Base-by-base conservation (phyloP, 2,329 filamentous ascomycete species). In the Emericellopsis cladophorae region DNA sequence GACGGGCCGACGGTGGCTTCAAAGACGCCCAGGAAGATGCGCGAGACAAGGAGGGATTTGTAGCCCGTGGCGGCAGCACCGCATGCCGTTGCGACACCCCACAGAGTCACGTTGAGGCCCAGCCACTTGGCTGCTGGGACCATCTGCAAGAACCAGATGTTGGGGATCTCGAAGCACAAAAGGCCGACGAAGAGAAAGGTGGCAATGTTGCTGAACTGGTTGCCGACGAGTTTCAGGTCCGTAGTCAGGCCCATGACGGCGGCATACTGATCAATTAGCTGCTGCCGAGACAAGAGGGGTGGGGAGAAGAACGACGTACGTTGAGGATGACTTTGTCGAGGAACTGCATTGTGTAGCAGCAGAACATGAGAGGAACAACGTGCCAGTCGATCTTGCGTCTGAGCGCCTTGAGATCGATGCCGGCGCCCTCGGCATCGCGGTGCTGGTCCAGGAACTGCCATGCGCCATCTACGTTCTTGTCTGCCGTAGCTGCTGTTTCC, bases 321-420 rank as follows among this genome's bases (percentile, higher is more conserved):
- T 80, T 80, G 36, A 79, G 65, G 23, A 75, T 67, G 44, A 79
- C 71, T 57, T 81, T 81, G 60, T 80, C 76, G 36, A 79, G 60
- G 48, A 78, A 78, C 49, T 79, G 74, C 58, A 79, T 65, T n/a
- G 69, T 70, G 50, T 80, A 80, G 50, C 68, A 73, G 36, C 65
- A 56, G 45, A 79, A 78, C 71, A 79, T 76, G 40, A 79, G 61
- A 0, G 76, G 76, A 29, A 80, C 62, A 40, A 80, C 74, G 38
- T 63, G 68, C 59, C 61, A 70, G 49, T 80, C 75, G 38, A 80
- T 68, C 54, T 70, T 76, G 44, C 68, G 66, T 5, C 72, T 60
- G 35, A 79, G 53, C 2, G 56, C 56, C 44, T 58, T 57, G 37
- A 74, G 56, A 45, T 72, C 56, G 31, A 68, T 55, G 2, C 49